Conservation (phyloP, 495 filamentous ascomycete genomes). For the Chaetomium fimeti region DNA sequence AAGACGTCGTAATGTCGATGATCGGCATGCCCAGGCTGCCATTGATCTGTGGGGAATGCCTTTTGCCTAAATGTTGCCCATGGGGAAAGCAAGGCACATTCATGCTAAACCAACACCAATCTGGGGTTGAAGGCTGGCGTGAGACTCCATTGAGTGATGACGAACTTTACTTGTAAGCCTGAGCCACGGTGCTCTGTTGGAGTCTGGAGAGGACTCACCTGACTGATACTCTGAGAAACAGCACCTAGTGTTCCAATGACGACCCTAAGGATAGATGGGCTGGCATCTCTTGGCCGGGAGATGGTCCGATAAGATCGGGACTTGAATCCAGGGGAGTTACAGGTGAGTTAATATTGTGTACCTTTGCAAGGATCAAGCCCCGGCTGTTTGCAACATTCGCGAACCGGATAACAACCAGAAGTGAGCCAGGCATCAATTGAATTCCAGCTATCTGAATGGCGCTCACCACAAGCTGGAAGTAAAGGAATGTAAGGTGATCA, state of each 20-base stretch:
- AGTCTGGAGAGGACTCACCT: too few species aligned
- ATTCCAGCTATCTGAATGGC: slow-evolving; percentile 5
- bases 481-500: background rate
- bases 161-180: background rate
- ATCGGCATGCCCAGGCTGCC: background rate
- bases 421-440: background rate
- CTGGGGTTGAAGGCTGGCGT: background rate
- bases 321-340: too few species aligned
- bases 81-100: slow-evolving; percentile 10
- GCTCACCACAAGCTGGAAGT: background rate
- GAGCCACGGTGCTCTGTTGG: too few species aligned
- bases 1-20: background rate
- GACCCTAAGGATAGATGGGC: too few species aligned
- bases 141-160: background rate
- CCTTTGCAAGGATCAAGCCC: too few species aligned
- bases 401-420: background rate
- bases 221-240: too few species aligned
- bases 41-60: slow-evolving; percentile 16
- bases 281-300: too few species aligned
- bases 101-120: slow-evolving; percentile 23
- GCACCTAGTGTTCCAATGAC: too few species aligned
- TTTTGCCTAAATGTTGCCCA: slow-evolving; percentile 22
- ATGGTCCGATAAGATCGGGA: too few species aligned
- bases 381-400: background rate
- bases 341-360: too few species aligned